A percentile compares a stretch with the other conserved stretches of the same genome.
These are phyloP conservation scores for Dictyophora rubrovolvata DNA, from an alignment of 768 basidiomycete genomes.

Conservation along the genomic window DNA sequence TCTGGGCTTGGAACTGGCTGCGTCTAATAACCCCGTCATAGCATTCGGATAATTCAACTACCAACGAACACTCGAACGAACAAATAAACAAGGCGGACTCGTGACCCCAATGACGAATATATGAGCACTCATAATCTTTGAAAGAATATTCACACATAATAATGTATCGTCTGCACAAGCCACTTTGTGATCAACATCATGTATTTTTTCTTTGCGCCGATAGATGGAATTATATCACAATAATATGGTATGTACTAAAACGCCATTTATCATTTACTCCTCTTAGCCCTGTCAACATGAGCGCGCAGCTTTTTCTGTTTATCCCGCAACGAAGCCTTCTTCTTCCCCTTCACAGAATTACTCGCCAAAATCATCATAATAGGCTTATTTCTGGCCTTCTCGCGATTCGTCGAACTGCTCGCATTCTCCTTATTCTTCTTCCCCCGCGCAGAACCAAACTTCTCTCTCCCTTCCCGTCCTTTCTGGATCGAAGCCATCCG, in stretches of 20 bases:
- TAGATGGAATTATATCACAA: background rate
- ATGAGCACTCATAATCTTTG: too few species aligned
- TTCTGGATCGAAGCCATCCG: constrained; percentile 86
- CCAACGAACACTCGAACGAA: background rate
- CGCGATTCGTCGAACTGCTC: constrained; percentile 83
- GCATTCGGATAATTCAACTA: background rate
- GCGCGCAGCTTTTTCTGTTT: constrained; percentile 72
- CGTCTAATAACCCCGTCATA: background rate
- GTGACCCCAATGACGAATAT: too few species aligned
- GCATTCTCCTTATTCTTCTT: constrained; percentile 77
- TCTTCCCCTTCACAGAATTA: constrained; percentile 68
- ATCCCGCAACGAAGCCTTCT: constrained; percentile 69
- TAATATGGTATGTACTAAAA: background rate
- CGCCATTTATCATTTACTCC: constrained; percentile 17
- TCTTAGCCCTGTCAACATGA: constrained; percentile 68
- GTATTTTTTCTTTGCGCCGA: too few species aligned
- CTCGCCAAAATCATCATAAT: constrained; percentile 89
- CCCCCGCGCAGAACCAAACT: constrained; percentile 84
- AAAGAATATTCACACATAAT: too few species aligned
- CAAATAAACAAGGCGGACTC: background rate
- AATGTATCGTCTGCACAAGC: too few species aligned
- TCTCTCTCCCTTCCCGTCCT: constrained; percentile 90
- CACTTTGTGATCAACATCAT: too few species aligned
- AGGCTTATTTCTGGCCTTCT: constrained; percentile 90
- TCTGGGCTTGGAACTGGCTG: background rate